Evolutionary conservation across 768 basidiomycete genomes (phyloP).

Genomic region (Lepiota venenata): DNA sequence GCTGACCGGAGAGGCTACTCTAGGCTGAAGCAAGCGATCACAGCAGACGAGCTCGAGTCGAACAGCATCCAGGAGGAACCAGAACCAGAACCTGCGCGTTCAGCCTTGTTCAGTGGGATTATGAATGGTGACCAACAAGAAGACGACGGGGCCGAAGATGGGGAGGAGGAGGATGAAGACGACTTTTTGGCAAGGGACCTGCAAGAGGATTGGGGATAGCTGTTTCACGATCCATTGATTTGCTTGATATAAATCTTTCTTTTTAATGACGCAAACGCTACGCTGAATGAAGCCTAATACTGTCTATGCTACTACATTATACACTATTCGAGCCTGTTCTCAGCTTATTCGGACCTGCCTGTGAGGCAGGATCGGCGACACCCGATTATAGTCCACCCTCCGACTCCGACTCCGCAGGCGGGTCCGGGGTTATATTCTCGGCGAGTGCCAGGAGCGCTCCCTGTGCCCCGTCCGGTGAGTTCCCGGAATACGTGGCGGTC

Average conservation of each 20-base stretch:
- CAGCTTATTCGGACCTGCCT: too few species aligned
- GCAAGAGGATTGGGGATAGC: slow-evolving; percentile 75
- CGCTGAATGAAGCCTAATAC: slow-evolving; percentile 5
- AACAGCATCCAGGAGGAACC: slow-evolving; percentile 14
- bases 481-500: slow-evolving; percentile 49
- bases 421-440: background rate
- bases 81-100: slow-evolving; percentile 15
- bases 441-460: background rate
- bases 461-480: slow-evolving; percentile 35
- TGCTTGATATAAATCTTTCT: slow-evolving; percentile 5
- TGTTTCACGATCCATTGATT: slow-evolving; percentile 9
- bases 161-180: slow-evolving; percentile 57
- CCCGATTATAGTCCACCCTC: slow-evolving; percentile 10
- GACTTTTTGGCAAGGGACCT: slow-evolving; percentile 82
- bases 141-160: slow-evolving; percentile 39
- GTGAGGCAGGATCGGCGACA: background rate
- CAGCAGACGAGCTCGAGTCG: slow-evolving; percentile 44
- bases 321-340: background rate
- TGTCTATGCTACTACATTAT: background rate
- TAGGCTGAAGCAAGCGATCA: slow-evolving; percentile 63
- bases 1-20: slow-evolving; percentile 64
- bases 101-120: slow-evolving; percentile 10
- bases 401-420: slow-evolving; percentile 7
- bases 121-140: slow-evolving; percentile 21
- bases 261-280: slow-evolving; percentile 9